Percentiles rank a stretch among this genome's conserved stretches.
These are phyloP conservation scores for Boechera retrofracta DNA, from an alignment of 345 rosid genomes.

Conservation along the genomic window DNA sequence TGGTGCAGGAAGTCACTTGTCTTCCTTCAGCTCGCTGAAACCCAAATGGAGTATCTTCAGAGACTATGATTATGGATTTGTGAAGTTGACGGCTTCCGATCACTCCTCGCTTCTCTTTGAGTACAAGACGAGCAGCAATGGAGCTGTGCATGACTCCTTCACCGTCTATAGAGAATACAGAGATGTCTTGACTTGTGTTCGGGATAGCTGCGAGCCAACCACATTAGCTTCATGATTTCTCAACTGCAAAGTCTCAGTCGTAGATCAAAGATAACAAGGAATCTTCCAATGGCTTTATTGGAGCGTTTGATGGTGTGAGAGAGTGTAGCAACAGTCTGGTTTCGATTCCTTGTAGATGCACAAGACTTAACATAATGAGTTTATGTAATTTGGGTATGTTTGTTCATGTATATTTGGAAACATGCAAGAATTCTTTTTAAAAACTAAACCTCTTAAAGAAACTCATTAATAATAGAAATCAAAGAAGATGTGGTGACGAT, in stretches of 20 bases:
- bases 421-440: background rate
- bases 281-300: background rate
- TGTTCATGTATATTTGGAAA: background rate
- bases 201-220: conserved; percentile 64
- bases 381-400: background rate
- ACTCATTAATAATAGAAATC: too few species aligned
- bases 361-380: background rate
- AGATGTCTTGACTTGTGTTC: conserved; percentile 76
- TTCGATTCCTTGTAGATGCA: background rate
- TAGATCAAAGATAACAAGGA: background rate
- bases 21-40: conserved; percentile 48
- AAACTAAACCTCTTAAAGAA: too few species aligned
- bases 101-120: conserved; percentile 75
- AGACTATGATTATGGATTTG: conserved; percentile 78
- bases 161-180: conserved; percentile 76
- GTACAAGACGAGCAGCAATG: conserved; percentile 80
- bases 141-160: conserved; percentile 75
- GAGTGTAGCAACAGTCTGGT: background rate
- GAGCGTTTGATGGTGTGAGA: background rate
- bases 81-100: conserved; percentile 72
- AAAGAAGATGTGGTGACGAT: background rate
- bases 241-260: background rate
- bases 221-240: conserved; percentile 61
- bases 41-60: conserved; percentile 76
- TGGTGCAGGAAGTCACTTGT: conserved; percentile 78